Percentiles rank a stretch among this genome's conserved stretches.
phyloP scores from a whole-genome alignment of 306 rosid species.

The Pyrus pyrifolia region DNA sequence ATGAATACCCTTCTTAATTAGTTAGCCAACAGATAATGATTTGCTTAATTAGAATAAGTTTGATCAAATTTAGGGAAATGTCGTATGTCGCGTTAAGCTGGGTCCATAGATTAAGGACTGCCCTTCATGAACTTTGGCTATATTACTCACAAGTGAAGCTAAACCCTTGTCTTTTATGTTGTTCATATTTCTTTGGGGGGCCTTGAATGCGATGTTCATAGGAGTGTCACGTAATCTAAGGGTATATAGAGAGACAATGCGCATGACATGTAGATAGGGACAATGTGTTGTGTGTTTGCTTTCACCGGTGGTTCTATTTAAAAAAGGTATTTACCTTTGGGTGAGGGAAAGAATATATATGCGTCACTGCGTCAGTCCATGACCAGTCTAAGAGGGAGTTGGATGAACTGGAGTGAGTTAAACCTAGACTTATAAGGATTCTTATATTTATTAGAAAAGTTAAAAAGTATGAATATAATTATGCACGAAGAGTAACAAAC shows the following conservation, averaged over 20 bases:
- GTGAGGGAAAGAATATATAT: neutral
- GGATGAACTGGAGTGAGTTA: neutral
- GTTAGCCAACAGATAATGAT: neutral
- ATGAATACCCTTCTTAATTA: neutral
- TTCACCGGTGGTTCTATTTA: neutral
- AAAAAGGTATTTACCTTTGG: neutral
- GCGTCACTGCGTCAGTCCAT: too few species aligned
- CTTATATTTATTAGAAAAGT: too few species aligned
- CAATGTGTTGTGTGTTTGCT: neutral
- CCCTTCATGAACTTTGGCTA: neutral
- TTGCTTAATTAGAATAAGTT: neutral
- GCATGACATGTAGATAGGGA: neutral
- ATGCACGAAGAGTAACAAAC: too few species aligned
- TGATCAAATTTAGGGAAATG: conserved; percentile 24
- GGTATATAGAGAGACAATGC: neutral
- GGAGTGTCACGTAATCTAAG: neutral
- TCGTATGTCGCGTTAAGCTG: neutral
- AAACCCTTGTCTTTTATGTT: neutral
- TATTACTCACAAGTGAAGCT: neutral
- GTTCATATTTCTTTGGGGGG: neutral
- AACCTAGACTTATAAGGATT: too few species aligned
- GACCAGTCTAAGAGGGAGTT: neutral
- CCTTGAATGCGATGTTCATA: neutral
- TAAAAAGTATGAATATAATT: too few species aligned
- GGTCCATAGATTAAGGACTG: neutral